Conservation (phyloP, 2,329 filamentous ascomycete genomes). For the Trichoderma sp. region DNA sequence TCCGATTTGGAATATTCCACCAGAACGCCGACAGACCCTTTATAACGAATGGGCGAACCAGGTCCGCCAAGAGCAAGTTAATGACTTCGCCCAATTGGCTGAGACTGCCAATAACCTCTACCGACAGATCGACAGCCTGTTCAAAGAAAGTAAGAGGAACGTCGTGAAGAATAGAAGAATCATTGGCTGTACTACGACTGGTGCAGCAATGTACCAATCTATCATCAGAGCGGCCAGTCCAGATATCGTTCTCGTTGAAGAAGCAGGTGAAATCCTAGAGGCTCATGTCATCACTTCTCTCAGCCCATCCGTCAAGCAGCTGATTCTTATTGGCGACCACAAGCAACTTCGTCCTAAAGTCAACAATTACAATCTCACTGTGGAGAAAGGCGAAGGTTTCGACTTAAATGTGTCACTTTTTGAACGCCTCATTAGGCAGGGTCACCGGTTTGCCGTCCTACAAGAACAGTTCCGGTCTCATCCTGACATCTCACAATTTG, state of each 20-base stretch:
- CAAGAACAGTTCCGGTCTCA: constrained; percentile 67
- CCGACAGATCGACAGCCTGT: constrained; percentile 44
- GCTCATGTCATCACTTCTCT: constrained; percentile 63
- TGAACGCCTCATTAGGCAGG: constrained; percentile 63
- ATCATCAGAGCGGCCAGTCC: constrained; percentile 56
- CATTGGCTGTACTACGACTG: constrained; percentile 72
- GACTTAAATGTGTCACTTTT: constrained; percentile 70
- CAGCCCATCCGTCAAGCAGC: constrained; percentile 55
- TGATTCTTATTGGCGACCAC: constrained; percentile 73
- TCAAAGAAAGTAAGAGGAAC: constrained; percentile 42
- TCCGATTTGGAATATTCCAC: constrained; percentile 55
- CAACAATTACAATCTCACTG: constrained; percentile 59
- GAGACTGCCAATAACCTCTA: constrained; percentile 46
- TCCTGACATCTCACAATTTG: constrained; percentile 64
- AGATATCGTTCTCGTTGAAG: constrained; percentile 66
- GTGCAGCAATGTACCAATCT: constrained; percentile 61
- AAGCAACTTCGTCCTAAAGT: constrained; percentile 70
- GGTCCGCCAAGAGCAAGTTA: constrained; percentile 53
- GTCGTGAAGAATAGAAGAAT: constrained; percentile 58
- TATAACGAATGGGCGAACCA: constrained; percentile 45
- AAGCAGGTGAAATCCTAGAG: constrained; percentile 74
- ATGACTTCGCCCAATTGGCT: constrained; percentile 41
- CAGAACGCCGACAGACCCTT: constrained; percentile 38
- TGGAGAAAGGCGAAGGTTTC: constrained; percentile 66
- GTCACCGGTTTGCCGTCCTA: constrained; percentile 55